Evolutionary conservation across 352 stramenopile species (phyloP).

Genomic region (Phytophthora gonapodyides): DNA sequence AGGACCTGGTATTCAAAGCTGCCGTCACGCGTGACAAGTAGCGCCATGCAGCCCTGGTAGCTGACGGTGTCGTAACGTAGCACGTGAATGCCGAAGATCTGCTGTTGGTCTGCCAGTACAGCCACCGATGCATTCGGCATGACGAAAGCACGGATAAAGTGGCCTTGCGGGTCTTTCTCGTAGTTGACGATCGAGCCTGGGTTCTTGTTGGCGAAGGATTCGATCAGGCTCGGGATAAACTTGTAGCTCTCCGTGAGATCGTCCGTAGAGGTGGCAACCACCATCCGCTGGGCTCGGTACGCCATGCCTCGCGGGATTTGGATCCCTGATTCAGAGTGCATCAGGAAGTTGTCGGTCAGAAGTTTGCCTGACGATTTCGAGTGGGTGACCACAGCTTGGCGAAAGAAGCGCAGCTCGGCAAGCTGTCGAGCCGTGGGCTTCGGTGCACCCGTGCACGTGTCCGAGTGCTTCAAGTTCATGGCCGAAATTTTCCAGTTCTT

Average conservation of each 20-base stretch:
- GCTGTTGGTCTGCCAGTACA: slow-evolving; percentile 58
- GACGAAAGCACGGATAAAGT: slow-evolving; percentile 76
- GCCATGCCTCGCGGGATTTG: slow-evolving; percentile 73
- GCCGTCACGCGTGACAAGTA: slow-evolving; percentile 71
- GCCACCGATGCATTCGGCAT: slow-evolving; percentile 63
- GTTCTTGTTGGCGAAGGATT: slow-evolving; percentile 78
- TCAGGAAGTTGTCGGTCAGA: slow-evolving; percentile 78
- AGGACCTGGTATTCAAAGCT: slow-evolving; percentile 71
- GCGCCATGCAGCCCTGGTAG: slow-evolving; percentile 64
- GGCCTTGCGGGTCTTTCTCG: slow-evolving; percentile 60
- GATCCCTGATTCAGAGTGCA: slow-evolving; percentile 67
- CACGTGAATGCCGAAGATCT: slow-evolving; percentile 75
- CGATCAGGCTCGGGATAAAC: slow-evolving; percentile 74
- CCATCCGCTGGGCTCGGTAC: slow-evolving; percentile 68
- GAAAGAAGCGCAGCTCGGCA: slow-evolving; percentile 80
- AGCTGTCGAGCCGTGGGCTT: slow-evolving; percentile 80
- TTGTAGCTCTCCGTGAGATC: slow-evolving; percentile 85
- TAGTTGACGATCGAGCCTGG: slow-evolving; percentile 62
- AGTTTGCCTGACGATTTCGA: slow-evolving; percentile 78
- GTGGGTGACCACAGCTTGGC: slow-evolving; percentile 75
- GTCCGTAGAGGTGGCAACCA: slow-evolving; percentile 71
- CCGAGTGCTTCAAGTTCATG: slow-evolving; percentile 85
- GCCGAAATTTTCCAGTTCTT: slow-evolving; percentile 90
- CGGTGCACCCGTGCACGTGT: slow-evolving; percentile 58
- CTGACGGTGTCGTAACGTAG: slow-evolving; percentile 71